Evolutionary conservation across 208 protist genomes (phyloP).

Genomic region (Acanthamoeba divionensis): DNA sequence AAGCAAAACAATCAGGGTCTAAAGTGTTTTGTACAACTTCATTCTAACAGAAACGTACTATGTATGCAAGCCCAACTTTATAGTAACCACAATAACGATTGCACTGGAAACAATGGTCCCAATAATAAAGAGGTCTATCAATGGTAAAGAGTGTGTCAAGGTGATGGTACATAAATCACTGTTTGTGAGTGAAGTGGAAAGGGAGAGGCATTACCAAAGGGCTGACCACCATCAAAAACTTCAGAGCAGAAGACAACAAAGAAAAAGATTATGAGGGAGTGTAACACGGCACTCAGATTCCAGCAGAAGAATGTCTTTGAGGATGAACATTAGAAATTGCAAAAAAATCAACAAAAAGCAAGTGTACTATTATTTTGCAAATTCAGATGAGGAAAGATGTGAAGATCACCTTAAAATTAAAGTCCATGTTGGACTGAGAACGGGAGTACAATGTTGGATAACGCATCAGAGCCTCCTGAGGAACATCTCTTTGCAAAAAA

Average conservation of each 20-base stretch:
- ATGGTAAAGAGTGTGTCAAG: neutral
- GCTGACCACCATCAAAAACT: neutral
- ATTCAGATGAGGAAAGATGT: neutral
- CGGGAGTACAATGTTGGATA: conserved; percentile 41
- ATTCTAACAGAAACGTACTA: neutral
- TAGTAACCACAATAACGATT: conserved; percentile 52
- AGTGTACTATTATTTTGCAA: neutral
- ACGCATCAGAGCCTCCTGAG: neutral
- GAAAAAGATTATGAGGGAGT: conserved; percentile 32
- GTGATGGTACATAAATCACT: neutral
- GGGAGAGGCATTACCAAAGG: neutral
- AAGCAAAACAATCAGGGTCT: too few relatives aligned
- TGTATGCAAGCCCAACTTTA: conserved; percentile 67
- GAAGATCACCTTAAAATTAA: conserved; percentile 60
- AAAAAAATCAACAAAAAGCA: neutral
- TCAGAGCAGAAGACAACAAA: neutral
- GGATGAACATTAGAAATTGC: neutral
- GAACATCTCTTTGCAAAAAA: conserved; percentile 54
- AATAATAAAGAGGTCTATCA: conserved; percentile 52
- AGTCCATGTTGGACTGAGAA: neutral
- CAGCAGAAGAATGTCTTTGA: conserved; percentile 56
- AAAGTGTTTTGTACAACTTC: too few relatives aligned
- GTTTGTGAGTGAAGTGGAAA: neutral
- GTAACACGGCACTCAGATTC: conserved; percentile 62
- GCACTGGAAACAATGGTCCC: conserved; percentile 61